A percentile compares a stretch with the other conserved stretches of the same genome.
Conservation (phyloP, 73 alveolate genomes). For the Paramecium tetraurelia region DNA sequence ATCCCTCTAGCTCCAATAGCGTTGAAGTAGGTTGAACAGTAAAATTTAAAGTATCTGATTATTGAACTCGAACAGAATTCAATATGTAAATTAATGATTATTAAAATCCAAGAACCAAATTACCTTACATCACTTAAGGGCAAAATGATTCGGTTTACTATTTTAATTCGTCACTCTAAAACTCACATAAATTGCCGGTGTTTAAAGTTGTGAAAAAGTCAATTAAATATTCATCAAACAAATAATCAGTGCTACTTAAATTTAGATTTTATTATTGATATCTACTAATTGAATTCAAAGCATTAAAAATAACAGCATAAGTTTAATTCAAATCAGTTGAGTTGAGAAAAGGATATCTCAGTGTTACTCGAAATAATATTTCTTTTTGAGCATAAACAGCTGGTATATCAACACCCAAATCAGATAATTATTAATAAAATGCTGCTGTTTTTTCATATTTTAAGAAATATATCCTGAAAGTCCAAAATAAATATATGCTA, state of each 20-base stretch:
- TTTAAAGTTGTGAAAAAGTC: not conserved
- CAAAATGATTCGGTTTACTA: not conserved
- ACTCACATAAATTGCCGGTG: conserved; percentile 7
- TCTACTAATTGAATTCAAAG: not conserved
- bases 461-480: not conserved
- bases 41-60: not conserved
- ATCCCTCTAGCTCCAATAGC: not conserved
- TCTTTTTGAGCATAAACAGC: conserved; percentile 13
- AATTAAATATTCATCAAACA: not conserved
- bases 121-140: not conserved
- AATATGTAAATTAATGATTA: not conserved
- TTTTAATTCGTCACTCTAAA: not conserved
- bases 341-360: not conserved
- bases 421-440: not conserved
- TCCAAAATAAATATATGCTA: not conserved
- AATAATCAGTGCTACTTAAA: not conserved
- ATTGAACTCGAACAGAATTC: not conserved
- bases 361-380: not conserved
- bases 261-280: not conserved
- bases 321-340: not conserved
- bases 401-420: conserved; percentile 1
- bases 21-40: not conserved
- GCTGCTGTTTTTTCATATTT: conserved; percentile 33
- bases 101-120: not conserved
- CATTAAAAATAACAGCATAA: not conserved